Base-by-base conservation (phyloP, 108 stramenopile genomes). In the Aurantiochytrium sp. region DNA sequence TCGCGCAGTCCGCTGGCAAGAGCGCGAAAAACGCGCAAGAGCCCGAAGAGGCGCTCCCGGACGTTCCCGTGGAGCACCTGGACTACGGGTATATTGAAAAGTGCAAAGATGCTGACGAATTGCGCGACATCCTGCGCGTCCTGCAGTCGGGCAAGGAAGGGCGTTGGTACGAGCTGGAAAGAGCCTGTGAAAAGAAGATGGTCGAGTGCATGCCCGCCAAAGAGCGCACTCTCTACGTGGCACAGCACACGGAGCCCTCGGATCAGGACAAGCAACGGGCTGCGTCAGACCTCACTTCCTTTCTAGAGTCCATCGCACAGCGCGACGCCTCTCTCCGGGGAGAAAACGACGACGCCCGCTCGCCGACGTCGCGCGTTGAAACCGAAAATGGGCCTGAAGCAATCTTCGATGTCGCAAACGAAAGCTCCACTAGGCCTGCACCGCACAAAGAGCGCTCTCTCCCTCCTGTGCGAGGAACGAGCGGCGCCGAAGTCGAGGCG, bases 11-110 rank as follows among this genome's bases (percentile, higher is more conserved):
- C 55, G 55, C 35, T 35, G 35, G 35, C 35, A 35, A 35, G 55
- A 16, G 55, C 55, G 4, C 2, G 3, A 8, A 69, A 69, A 23
- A 6, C 25, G 64, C 55, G 55, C 55, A 57, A 16, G 16, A 72
- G 14, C 8, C 42, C 69, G 69, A 88, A 45, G 88, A 88, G 23
- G 71, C 72, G 88, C 88, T 88, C 4, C 88, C 88, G 19, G 90
- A 94, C 19, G 93, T 95, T 6, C 18, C 57, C 14, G 87, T 93
- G 12, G 94, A 95, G n/a, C 95, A 94, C 93, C 89, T 96, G 18
- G 95, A 96, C 92, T 96, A 94, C 69, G 89, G 23, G n/a, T 95
- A 92, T 88, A 92, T 95, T 6, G 90, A 91, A 18, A 72, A 91
- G 53, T 94, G 94, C 25, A 18, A 91, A 0, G 87, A 92, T 58